Base-by-base conservation (phyloP, 2,329 filamentous ascomycete species). In the Monascus ruber region DNA sequence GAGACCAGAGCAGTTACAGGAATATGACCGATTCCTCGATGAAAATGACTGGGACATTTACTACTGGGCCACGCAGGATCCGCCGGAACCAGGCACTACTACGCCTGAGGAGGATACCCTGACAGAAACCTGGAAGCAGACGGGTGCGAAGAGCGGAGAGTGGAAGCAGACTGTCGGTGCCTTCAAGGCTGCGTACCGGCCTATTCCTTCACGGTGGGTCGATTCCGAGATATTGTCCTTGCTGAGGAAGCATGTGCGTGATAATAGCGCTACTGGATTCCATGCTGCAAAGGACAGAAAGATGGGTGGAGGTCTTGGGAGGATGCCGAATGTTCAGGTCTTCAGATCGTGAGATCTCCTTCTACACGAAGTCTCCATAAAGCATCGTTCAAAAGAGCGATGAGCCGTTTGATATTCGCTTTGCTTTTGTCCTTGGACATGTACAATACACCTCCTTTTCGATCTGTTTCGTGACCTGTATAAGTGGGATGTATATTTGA, bases 21-120 rank as follows among this genome's bases (percentile, higher is more conserved):
- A 94, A 64, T 96, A 91, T 69, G 89, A 96, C 62, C 70, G 74
- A 26, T 93, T 98, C 70, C 79, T 98, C 41, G 91, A 98, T 64
- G 91, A 98, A 68, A 98, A 98, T 65, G 91, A 98, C 69, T 98
- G 91, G 91, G 91, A 98, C 62, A 95, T 98, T 45, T 98, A 98
- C 73, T 98, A 98, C 73, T 98, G 91, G 91, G 86, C 85, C 3
- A 98, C 91, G 10, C 91, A 98, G 64, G 79, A 86, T 51, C 72
- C 81, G 5, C 56, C 58, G 1, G 37, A 42, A 1, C 56, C 62
- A 26, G 53, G 46, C 1, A 71, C 73, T 25, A 64, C 40, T 40
- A 49, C 49, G 25, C 45, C 46, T 31, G 62, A 1, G 24, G 24
- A 68, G 42, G 64, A 67, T 26, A 42, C 51, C 24, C 54, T 52